Conservation (phyloP, 768 basidiomycete genomes). For the Agaricus sinodeliciosus region DNA sequence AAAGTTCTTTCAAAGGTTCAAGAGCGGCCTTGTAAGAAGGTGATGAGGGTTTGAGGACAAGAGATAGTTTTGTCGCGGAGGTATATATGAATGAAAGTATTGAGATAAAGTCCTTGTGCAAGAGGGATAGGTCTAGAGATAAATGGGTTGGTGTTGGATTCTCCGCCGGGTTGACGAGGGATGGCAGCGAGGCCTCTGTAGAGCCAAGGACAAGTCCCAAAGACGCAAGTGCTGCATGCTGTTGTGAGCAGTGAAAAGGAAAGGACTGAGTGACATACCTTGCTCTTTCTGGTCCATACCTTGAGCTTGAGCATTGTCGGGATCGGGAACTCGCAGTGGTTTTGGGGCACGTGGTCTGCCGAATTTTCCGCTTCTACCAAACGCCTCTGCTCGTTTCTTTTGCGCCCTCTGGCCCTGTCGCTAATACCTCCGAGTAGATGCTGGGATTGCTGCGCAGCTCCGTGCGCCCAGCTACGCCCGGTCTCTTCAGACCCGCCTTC, state of each 20-base stretch:
- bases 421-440: constrained; percentile 1
- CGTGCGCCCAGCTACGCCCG: constrained; percentile 6
- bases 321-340: constrained; percentile 2
- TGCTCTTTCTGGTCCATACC: constrained; percentile 35
- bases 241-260: constrained; percentile 1
- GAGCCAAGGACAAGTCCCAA: constrained; percentile 28
- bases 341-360: constrained; percentile 10
- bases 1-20: constrained; percentile 46
- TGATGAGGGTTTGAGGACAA: constrained; percentile 52
- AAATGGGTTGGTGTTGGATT: constrained; percentile 4
- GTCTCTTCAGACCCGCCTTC: constrained; percentile 1
- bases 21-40: constrained; percentile 47
- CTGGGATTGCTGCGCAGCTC: constrained; percentile 11
- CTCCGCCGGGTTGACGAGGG: constrained; percentile 17
- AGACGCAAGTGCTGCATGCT: constrained; percentile 22
- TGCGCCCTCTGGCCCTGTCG: neutral
- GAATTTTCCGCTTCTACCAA: constrained; percentile 10
- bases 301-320: constrained; percentile 13
- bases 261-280: constrained; percentile 17
- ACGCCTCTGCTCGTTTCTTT: neutral
- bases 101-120: constrained; percentile 51
- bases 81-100: constrained; percentile 53
- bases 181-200: constrained; percentile 30
- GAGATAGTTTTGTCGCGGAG: constrained; percentile 53
- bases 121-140: constrained; percentile 24